phyloP scores from a whole-genome alignment of 73 alveolate genomes.

The Loxodes magnus region DNA sequence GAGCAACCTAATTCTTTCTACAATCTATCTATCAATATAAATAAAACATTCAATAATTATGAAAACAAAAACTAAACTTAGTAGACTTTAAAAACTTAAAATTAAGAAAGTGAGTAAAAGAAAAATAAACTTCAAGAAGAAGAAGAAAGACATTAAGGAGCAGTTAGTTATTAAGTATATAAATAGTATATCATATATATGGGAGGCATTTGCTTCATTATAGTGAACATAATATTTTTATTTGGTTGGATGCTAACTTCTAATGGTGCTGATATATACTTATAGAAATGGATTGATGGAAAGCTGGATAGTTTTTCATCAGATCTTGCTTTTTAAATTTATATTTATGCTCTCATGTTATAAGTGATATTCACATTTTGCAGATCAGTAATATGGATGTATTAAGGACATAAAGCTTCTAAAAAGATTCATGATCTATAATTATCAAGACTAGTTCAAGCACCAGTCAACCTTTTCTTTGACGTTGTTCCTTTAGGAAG shows the following conservation, averaged over 20 bases:
- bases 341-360: background rate
- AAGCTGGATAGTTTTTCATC: background rate
- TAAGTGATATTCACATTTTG: background rate
- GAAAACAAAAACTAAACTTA: no score
- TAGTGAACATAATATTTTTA: slow-evolving; percentile 18
- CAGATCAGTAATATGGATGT: slow-evolving; percentile 7
- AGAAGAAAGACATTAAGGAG: slow-evolving; percentile 24
- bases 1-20: slow-evolving; percentile 20
- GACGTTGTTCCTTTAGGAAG: slow-evolving; percentile 86
- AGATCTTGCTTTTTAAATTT: background rate
- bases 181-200: slow-evolving; percentile 22
- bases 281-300: background rate
- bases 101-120: slow-evolving; percentile 27
- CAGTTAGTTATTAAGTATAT: slow-evolving; percentile 18
- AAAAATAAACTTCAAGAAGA: slow-evolving; percentile 15
- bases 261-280: background rate
- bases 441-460: slow-evolving; percentile 56
- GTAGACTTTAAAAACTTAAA: no score
- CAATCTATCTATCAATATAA: slow-evolving; percentile 13
- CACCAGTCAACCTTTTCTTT: slow-evolving; percentile 77
- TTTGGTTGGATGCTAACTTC: slow-evolving; percentile 20
- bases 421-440: slow-evolving; percentile 51
- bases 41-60: background rate
- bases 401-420: slow-evolving; percentile 26
- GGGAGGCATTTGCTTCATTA: slow-evolving; percentile 29